Percentiles rank a stretch among this genome's conserved stretches.
Conservation (phyloP, 441 rosid genomes). For the Pelargonium australe region DNA sequence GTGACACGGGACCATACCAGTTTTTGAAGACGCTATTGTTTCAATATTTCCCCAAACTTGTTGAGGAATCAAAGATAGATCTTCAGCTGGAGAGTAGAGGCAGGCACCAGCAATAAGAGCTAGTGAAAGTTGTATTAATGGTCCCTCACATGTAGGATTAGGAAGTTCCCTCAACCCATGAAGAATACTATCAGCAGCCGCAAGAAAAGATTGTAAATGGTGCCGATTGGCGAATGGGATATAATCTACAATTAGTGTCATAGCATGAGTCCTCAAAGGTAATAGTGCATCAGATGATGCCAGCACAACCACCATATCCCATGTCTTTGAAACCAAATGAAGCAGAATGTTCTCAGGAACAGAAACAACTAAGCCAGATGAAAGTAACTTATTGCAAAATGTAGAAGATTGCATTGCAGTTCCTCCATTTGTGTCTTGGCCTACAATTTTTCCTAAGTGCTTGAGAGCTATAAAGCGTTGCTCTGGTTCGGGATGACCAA, state of each 20-base stretch:
- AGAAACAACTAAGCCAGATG: constrained; percentile 29
- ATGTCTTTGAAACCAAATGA: constrained; percentile 55
- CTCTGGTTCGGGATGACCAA: constrained; percentile 77
- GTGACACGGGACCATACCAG: constrained; percentile 35
- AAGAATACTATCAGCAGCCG: constrained; percentile 56
- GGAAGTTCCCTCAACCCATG: constrained; percentile 45
- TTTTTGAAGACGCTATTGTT: constrained; percentile 44
- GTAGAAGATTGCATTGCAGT: constrained; percentile 27
- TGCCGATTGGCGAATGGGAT: constrained; percentile 51
- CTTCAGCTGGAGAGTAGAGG: constrained; percentile 61
- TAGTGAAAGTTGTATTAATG: constrained; percentile 54
- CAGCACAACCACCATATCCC: constrained; percentile 62
- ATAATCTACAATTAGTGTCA: constrained; percentile 61
- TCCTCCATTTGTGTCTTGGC: constrained; percentile 46
- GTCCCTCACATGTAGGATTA: constrained; percentile 55
- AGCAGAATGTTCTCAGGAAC: constrained; percentile 46
- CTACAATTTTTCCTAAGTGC: constrained; percentile 56
- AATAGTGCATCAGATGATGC: constrained; percentile 58
- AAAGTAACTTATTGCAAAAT: constrained; percentile 29
- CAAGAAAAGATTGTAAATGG: constrained; percentile 60
- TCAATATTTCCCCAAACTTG: constrained; percentile 62
- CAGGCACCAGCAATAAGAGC: constrained; percentile 71
- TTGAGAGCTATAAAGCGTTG: constrained; percentile 62
- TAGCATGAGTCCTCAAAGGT: constrained; percentile 49
- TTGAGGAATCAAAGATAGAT: constrained; percentile 61